A percentile compares a stretch with the other conserved stretches of the same genome.
Conservation (phyloP, 768 basidiomycete genomes). For the Neoboletus brunneissimus region DNA sequence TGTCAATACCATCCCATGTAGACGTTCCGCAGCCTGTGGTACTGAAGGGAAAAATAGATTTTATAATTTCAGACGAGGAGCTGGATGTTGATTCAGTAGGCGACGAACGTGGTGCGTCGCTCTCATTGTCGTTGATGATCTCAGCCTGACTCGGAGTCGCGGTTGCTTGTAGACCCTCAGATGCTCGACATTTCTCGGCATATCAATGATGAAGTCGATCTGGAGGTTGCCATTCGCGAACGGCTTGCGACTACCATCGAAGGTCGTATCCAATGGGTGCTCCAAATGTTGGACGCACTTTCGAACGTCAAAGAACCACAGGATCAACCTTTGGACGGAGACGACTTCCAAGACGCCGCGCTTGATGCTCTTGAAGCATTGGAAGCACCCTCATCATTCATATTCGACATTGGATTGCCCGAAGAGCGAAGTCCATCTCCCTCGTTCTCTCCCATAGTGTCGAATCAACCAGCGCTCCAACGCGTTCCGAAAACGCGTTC, state of each 20-base stretch:
- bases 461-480: constrained; percentile 13
- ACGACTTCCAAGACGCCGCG: constrained; percentile 40
- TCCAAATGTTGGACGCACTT: constrained; percentile 38
- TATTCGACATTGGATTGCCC: constrained; percentile 29
- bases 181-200: constrained; percentile 13
- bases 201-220: constrained; percentile 39
- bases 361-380: constrained; percentile 41
- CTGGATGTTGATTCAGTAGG: constrained; percentile 5
- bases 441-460: constrained; percentile 17
- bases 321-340: constrained; percentile 21
- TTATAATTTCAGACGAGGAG: constrained; percentile 11
- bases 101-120: constrained; percentile 19
- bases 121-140: background rate
- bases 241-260: constrained; percentile 41
- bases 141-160: background rate
- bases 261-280: constrained; percentile 46
- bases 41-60: constrained; percentile 9
- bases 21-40: constrained; percentile 12
- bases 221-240: constrained; percentile 43
- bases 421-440: constrained; percentile 26
- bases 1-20: constrained; percentile 12
- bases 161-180: constrained; percentile 11
- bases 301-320: constrained; percentile 15
- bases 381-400: constrained; percentile 37
- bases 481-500: constrained; percentile 27